Evolutionary conservation across 495 filamentous ascomycete species (phyloP), one percentile per base, ranked within the genome.

Genomic region (Neurospora sp.): DNA sequence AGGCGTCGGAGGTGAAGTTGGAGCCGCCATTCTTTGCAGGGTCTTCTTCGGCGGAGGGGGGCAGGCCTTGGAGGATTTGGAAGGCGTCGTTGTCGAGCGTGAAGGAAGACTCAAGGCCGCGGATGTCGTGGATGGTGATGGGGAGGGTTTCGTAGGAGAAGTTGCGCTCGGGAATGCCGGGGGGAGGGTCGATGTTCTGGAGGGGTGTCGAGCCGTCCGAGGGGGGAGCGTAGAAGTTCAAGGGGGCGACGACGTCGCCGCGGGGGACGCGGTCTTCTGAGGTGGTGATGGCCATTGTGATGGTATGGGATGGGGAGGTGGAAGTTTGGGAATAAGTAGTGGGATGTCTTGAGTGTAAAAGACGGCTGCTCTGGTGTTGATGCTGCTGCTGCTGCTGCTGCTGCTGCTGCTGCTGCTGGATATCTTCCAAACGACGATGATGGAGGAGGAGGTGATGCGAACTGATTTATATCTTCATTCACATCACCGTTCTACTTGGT

Each of bases 71-170:
- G 73, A 93, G 69, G 69, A 90, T 77, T 48, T 84, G 82, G 86
- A 97, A 95, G 74, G 92, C 91, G 82, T 94, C 87, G 69, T 80
- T 84, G 85, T 94, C 91, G 6, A 96, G 84, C 10, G 78, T 89
- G 84, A 89, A 96, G 68, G 42, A 81, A 44, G 46, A 77, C 78
- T 94, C 92, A 88, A 88, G 79, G 79, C 81, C 81, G 6, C 93
- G 89, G 75, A 93, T 86, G 80, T 96, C 93, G 73, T 84, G 78
- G 73, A 96, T 84, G 0, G 76, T 70, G 9, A 91, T 90, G 35
- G 80, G 77, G 22, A 44, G 75, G 73, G 71, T 85, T 80, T 69
- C 77, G 77, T 77, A 85, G 90, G 84, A 96, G 96, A 71, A 85
- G 84, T 70, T 87, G 84, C 0, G 89, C 87, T 48, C 86, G 75